Percentiles rank a stretch among this genome's conserved stretches.
These are phyloP conservation scores for Magnolia officinalis DNA, from an alignment of 164 flowering plant genomes.

Conservation along the genomic window DNA sequence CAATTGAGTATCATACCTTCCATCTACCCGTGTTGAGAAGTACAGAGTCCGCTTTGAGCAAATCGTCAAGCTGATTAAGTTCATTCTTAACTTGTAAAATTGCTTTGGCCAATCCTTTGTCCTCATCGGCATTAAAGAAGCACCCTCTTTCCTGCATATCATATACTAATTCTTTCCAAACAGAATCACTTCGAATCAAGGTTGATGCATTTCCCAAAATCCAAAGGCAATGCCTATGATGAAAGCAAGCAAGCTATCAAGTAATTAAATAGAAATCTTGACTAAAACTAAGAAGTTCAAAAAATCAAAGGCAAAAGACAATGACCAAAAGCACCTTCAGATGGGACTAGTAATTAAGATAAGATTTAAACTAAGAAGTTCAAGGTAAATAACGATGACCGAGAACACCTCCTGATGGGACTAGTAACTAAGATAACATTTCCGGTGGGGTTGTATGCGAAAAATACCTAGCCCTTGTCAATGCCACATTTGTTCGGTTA, in stretches of 20 bases:
- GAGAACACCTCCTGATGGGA: background rate
- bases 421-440: background rate
- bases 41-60: slow-evolving; percentile 46
- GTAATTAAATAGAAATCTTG: background rate
- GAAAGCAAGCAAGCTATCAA: slow-evolving; percentile 33
- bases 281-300: background rate
- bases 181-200: slow-evolving; percentile 16
- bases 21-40: slow-evolving; percentile 53
- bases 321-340: background rate
- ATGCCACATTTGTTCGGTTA: slow-evolving; percentile 55
- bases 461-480: slow-evolving; percentile 64
- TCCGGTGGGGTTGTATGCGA: background rate
- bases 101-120: slow-evolving; percentile 28
- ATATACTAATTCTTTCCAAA: slow-evolving; percentile 22
- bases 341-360: background rate
- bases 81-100: slow-evolving; percentile 48
- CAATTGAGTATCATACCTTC: slow-evolving; percentile 49
- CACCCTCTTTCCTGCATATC: slow-evolving; percentile 23
- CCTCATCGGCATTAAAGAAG: slow-evolving; percentile 19
- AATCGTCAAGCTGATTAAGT: slow-evolving; percentile 62
- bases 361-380: background rate
- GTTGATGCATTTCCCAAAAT: slow-evolving; percentile 27
- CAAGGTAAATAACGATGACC: background rate
- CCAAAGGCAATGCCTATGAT: slow-evolving; percentile 47
- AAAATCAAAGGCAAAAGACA: background rate